Base-by-base conservation (phyloP, 768 basidiomycete genomes). In the Termitomyces sp. region DNA sequence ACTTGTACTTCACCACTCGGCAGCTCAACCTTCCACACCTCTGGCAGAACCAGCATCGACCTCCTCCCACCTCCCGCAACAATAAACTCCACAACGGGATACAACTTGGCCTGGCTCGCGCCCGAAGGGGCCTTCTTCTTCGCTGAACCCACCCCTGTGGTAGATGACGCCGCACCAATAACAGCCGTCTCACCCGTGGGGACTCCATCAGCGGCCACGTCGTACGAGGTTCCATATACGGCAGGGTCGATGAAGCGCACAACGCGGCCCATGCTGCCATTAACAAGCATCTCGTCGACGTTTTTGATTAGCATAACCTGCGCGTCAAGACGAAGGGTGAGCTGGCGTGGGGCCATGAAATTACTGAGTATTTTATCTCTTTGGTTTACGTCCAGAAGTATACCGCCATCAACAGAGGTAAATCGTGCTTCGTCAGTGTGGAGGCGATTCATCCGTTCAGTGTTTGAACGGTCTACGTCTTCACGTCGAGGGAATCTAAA, bases 231-330 rank as follows among this genome's bases (percentile, higher is more conserved):
- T 13, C 76, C 78, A 63, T 79, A 81, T 7, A 71, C 64, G 0
- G 70, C 69, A 1, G 82, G 81, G 60, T 87, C 85, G 36, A 76
- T 75, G 71, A 99, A 99, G 4, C 83, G 81, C 32, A 89, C 66
- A 20, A 99, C 82, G 44, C 83, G 86, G 9, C 97, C 97, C 81
- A 97, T 90, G 57, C 87, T 93, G 1, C 97, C 97, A 67, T 99
- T 99, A 48, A 98, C 97, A 8, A 98, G 82, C 3, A 79, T 82
- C 5, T 95, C 93, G 65, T 95, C 92, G 55, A 89, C 75, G 68
- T 98, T 98, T 77, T 98, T 98, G 73, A 94, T 92, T 35, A 97
- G 79, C 95, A 97, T 98, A 43, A 93, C 91, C 72, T 98, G 96
- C 7, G 92, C 88, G 57, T 88, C 87, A 30, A 87, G 67, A 50